Conservation (phyloP, 768 basidiomycete genomes). For the Suillus lakei region DNA sequence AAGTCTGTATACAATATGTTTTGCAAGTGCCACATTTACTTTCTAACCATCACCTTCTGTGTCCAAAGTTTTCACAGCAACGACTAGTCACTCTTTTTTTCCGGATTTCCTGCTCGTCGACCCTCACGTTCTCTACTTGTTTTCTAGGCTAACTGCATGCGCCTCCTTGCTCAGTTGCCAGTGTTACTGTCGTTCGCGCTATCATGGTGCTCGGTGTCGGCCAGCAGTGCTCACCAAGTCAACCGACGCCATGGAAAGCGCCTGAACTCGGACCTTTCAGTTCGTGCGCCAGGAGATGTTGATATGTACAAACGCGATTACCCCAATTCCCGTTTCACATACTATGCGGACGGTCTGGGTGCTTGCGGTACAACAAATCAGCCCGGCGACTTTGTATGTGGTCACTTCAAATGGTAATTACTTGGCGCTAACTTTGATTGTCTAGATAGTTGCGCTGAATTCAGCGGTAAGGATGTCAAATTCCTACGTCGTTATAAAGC, state of each 20-base stretch:
- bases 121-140: conserved; percentile 12
- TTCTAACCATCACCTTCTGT: conserved; percentile 13
- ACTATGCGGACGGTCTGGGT: conserved; percentile 47
- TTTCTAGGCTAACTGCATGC: conserved; percentile 24
- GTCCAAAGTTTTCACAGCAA: conserved; percentile 9
- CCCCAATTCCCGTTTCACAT: conserved; percentile 37
- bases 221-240: conserved; percentile 26
- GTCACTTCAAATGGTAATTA: not conserved
- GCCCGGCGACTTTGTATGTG: conserved; percentile 40
- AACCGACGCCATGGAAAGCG: conserved; percentile 28
- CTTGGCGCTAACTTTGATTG: not conserved
- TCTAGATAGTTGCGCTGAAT: conserved; percentile 58
- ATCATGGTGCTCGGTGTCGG: conserved; percentile 20
- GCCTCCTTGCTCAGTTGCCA: conserved; percentile 23
- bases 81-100: conserved; percentile 28
- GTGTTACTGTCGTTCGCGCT: conserved; percentile 24
- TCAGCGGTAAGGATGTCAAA: conserved; percentile 22
- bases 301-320: conserved; percentile 24
- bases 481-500: not conserved
- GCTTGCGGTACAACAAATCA: conserved; percentile 42
- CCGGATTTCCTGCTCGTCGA: not conserved
- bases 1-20: not conserved
- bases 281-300: conserved; percentile 30
- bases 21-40: conserved; percentile 1
- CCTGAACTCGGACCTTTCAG: conserved; percentile 23